Conservation (phyloP, 495 filamentous ascomycete species). For the Cetradonia linearis region DNA sequence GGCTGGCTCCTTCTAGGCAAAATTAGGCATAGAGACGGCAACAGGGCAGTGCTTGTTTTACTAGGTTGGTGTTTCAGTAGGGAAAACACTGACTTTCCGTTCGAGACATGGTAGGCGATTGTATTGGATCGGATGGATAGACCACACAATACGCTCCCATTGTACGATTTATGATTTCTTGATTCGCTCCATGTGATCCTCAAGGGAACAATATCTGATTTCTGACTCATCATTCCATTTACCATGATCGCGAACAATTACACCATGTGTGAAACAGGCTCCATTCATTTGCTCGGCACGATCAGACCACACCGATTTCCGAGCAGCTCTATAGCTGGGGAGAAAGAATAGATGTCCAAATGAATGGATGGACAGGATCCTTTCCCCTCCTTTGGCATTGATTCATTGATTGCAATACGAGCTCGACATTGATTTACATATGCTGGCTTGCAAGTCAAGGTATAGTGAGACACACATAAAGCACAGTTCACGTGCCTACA, state of each 20-base stretch:
- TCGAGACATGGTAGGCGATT: neutral
- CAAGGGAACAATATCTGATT: too few species aligned
- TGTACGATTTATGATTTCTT: neutral
- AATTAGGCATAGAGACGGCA: neutral
- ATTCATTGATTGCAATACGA: neutral
- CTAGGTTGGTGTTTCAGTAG: neutral
- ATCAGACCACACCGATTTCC: too few species aligned
- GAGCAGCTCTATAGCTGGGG: too few species aligned
- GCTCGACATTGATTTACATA: too few species aligned
- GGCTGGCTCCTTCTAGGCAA: neutral
- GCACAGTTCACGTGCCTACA: neutral
- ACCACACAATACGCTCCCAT: neutral
- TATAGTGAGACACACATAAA: neutral
- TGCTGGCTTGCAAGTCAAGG: neutral
- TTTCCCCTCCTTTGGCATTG: neutral
- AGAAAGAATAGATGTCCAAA: too few species aligned
- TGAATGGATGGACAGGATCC: too few species aligned
- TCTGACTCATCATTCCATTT: neutral
- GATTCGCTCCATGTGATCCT: neutral
- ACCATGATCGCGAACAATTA: too few species aligned
- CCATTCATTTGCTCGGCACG: too few species aligned
- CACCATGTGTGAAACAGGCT: too few species aligned
- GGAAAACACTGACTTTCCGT: neutral
- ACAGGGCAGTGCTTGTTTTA: neutral
- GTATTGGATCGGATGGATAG: conserved; percentile 5